Conservation (phyloP, 1,284 basidiomycete species). For the Malassezia nana region DNA sequence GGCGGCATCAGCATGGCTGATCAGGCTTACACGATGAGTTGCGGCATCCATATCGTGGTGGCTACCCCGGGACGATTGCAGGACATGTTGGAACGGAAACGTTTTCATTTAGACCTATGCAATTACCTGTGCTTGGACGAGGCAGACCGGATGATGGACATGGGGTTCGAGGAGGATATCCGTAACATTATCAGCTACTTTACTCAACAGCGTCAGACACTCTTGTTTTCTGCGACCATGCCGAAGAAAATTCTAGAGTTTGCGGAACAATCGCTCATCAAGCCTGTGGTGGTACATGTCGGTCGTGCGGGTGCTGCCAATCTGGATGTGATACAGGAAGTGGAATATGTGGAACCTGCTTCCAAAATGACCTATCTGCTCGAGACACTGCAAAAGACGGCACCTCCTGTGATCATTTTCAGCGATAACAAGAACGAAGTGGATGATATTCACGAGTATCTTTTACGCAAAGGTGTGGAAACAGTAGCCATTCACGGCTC, state of each 20-base stretch:
- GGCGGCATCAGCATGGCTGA: constrained; percentile 97
- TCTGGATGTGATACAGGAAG: constrained; percentile 89
- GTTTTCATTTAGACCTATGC: constrained; percentile 71
- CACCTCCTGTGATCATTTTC: constrained; percentile 95
- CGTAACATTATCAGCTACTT: constrained; percentile 97
- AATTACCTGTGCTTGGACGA: constrained; percentile 93
- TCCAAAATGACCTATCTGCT: constrained; percentile 98
- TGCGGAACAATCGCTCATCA: constrained; percentile 84
- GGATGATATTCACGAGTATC: constrained; percentile 96
- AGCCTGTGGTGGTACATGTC: constrained; percentile 89
- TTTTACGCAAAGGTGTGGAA: constrained; percentile 90
- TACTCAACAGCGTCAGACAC: constrained; percentile 88
- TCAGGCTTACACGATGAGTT: constrained; percentile 75
- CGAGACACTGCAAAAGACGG: constrained; percentile 95
- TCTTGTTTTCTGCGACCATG: constrained; percentile 98
- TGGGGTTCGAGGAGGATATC: constrained; percentile 97
- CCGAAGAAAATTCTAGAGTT: constrained; percentile 97
- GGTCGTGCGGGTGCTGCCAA: constrained; percentile 96
- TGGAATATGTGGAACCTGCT: constrained; percentile 98
- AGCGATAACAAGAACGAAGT: constrained; percentile 99
- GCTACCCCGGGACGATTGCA: constrained; percentile 57
- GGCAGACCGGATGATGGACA: constrained; percentile 96
- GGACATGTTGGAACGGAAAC: constrained; percentile 69
- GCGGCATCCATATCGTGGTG: constrained; percentile 88
- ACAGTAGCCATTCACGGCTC: constrained; percentile 97